These are phyloP conservation scores for Ascochyta viciae-villosae DNA, from an alignment of 2,329 filamentous ascomycete species.

Conservation along the genomic window DNA sequence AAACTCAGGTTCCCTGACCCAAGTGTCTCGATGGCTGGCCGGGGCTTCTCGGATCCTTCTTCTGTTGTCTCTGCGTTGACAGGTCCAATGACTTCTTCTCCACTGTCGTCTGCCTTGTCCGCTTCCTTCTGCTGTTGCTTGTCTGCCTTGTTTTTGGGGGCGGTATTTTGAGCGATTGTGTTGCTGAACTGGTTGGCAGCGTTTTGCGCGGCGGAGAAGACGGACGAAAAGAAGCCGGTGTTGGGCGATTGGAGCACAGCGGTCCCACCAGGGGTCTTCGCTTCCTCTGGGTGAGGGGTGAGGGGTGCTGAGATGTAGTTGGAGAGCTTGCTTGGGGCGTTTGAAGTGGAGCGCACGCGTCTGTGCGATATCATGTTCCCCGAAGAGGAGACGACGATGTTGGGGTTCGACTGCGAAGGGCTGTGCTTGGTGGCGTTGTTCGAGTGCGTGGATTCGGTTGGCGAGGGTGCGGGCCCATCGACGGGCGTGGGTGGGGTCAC, in stretches of 20 bases:
- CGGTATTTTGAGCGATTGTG: constrained; percentile 72
- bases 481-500: constrained; percentile 71
- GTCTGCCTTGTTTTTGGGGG: constrained; percentile 52
- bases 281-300: constrained; percentile 77
- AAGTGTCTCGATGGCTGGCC: constrained; percentile 85
- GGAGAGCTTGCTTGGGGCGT: constrained; percentile 82
- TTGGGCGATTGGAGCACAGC: constrained; percentile 54
- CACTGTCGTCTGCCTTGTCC: constrained; percentile 38
- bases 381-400: constrained; percentile 67
- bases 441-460: constrained; percentile 37
- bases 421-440: constrained; percentile 34
- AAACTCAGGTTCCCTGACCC: constrained; percentile 89
- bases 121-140: constrained; percentile 30
- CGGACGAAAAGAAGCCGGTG: constrained; percentile 84
- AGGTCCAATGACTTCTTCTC: constrained; percentile 53
- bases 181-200: constrained; percentile 79
- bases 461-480: constrained; percentile 50
- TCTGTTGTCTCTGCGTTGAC: constrained; percentile 33
- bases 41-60: constrained; percentile 52
- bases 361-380: constrained; percentile 78
- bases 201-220: constrained; percentile 92
- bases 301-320: constrained; percentile 71
- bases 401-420: constrained; percentile 51
- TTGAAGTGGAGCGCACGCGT: constrained; percentile 65
- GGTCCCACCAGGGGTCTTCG: constrained; percentile 65